Conservation (phyloP, 78 protist genomes). For the Dictyostelium citrinum region DNA sequence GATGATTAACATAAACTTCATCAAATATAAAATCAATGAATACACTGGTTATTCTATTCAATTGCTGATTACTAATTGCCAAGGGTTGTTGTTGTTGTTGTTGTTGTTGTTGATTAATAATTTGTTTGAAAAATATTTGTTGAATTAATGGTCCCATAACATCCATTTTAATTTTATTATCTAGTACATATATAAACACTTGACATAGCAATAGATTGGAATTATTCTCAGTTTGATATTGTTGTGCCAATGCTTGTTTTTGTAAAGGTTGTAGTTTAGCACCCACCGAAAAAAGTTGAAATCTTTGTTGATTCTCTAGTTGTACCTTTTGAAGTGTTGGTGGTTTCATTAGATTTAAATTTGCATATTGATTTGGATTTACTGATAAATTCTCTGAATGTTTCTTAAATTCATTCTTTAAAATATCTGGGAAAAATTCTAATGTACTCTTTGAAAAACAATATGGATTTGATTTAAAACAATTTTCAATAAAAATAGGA, state of each 20-base stretch:
- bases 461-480: background rate
- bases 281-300: background rate
- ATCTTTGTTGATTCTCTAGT: slow-evolving; percentile 2
- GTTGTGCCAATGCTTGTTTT: background rate
- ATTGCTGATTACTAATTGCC: background rate
- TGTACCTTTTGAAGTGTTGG: slow-evolving; percentile 18
- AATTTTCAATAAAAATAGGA: background rate
- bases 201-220: background rate
- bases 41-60: background rate
- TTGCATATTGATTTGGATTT: background rate
- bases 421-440: slow-evolving; percentile 26
- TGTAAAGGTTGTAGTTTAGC: background rate
- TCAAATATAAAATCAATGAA: slow-evolving; percentile 17
- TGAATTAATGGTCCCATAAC: background rate
- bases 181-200: background rate
- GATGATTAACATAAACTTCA: background rate
- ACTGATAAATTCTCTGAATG: background rate
- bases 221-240: background rate
- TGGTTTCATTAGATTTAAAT: background rate
- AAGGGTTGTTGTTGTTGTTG: background rate
- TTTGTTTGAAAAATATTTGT: background rate
- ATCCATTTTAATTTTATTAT: background rate
- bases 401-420: background rate
- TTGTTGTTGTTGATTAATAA: background rate
- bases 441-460: background rate